A percentile compares a stretch with the other conserved stretches of the same genome.
These are phyloP conservation scores for Halophytophthora polymorphica DNA, from an alignment of 352 stramenopile genomes.

Conservation along the genomic window DNA sequence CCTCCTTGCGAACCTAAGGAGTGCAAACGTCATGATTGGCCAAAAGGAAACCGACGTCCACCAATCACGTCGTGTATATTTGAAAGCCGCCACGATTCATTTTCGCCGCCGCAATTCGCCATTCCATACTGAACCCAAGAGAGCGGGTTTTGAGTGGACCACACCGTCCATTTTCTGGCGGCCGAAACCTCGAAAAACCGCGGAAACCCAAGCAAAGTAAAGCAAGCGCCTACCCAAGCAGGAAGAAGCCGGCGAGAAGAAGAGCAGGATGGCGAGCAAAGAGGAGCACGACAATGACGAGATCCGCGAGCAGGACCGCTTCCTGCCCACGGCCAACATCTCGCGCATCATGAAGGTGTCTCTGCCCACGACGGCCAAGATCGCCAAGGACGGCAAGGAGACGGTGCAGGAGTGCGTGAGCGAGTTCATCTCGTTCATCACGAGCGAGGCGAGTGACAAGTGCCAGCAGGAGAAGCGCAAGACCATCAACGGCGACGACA, in stretches of 20 bases:
- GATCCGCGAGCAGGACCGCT: constrained; percentile 95
- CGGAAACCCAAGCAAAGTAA: constrained; percentile 8
- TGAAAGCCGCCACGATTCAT: too few species aligned
- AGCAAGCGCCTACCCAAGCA: constrained; percentile 5
- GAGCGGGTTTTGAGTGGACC: too few species aligned
- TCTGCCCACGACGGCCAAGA: constrained; percentile 98
- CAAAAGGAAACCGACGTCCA: too few species aligned
- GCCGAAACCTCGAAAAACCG: constrained; percentile 8
- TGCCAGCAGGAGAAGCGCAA: constrained; percentile 99
- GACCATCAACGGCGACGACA: constrained; percentile 99
- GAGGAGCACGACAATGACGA: constrained; percentile 89
- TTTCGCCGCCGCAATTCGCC: too few species aligned
- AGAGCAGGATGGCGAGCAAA: constrained; percentile 63
- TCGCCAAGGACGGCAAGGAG: constrained; percentile 99
- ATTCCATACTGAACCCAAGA: too few species aligned
- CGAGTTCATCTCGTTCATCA: constrained; percentile 99
- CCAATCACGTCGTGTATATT: too few species aligned
- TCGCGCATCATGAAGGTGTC: constrained; percentile 99
- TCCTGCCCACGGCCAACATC: constrained; percentile 99
- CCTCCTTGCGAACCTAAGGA: too few species aligned
- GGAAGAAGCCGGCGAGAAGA: constrained; percentile 12
- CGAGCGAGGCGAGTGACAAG: constrained; percentile 97
- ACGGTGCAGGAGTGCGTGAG: constrained; percentile 99
- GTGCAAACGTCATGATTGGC: too few species aligned
- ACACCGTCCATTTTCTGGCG: too few species aligned